A percentile compares a stretch with the other conserved stretches of the same genome.
These are phyloP conservation scores for Basipetospora chlamydospora DNA, from an alignment of 2,329 filamentous ascomycete species.

Conservation along the genomic window DNA sequence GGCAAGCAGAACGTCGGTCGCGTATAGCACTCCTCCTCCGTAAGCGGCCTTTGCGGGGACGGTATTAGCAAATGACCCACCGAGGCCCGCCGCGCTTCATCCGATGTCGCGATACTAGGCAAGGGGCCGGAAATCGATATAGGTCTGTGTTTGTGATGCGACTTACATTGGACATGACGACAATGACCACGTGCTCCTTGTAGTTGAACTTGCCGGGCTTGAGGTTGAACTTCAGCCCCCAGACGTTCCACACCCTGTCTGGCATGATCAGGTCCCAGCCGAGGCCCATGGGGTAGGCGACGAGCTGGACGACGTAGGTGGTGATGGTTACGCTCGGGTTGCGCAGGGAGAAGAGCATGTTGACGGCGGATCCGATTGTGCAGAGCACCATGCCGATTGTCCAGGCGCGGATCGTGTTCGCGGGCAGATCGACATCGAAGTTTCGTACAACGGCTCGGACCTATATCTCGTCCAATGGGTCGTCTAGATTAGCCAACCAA, in stretches of 20 bases:
- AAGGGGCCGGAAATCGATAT: background rate
- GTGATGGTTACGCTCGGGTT: slow-evolving; percentile 45
- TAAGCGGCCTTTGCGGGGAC: slow-evolving; percentile 34
- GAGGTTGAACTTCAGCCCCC: slow-evolving; percentile 40
- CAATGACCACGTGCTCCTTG: slow-evolving; percentile 47
- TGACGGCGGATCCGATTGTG: slow-evolving; percentile 46
- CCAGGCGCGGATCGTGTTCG: slow-evolving; percentile 52
- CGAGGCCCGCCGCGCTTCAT: background rate
- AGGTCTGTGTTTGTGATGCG: background rate
- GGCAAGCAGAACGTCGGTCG: slow-evolving; percentile 30
- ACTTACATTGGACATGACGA: slow-evolving; percentile 49
- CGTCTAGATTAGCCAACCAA: background rate
- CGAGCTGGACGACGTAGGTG: slow-evolving; percentile 46
- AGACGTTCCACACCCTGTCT: slow-evolving; percentile 33
- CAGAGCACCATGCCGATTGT: slow-evolving; percentile 44
- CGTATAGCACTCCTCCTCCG: slow-evolving; percentile 41
- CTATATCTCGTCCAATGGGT: too few species aligned
- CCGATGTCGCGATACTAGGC: background rate
- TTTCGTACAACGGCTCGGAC: slow-evolving; percentile 52
- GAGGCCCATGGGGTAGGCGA: slow-evolving; percentile 44
- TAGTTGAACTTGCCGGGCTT: slow-evolving; percentile 44
- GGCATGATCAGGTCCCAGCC: slow-evolving; percentile 41
- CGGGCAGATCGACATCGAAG: slow-evolving; percentile 48
- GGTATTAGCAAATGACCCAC: background rate
- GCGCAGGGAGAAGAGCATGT: slow-evolving; percentile 45